Percentiles rank a stretch among this genome's conserved stretches.
phyloP scores from a whole-genome alignment of 1,139 yeast species.

The Hemisphaericaspora lyxosophila region DNA sequence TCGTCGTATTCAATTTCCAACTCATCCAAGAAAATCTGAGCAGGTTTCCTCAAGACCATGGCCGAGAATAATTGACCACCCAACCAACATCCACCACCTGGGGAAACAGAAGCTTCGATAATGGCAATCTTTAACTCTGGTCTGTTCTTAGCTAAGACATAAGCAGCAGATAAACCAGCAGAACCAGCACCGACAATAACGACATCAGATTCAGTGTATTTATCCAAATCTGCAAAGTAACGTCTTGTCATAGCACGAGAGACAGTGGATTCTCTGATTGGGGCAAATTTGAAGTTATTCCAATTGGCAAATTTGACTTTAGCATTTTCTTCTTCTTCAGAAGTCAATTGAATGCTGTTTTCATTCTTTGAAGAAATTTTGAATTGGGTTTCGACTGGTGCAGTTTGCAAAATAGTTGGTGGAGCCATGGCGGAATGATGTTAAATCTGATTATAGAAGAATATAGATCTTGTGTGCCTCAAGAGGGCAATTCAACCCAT shows the following conservation, averaged over 20 bases:
- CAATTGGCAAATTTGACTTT: conserved; percentile 50
- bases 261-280: conserved; percentile 76
- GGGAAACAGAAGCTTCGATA: conserved; percentile 71
- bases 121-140: conserved; percentile 77
- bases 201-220: conserved; percentile 71
- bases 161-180: conserved; percentile 76
- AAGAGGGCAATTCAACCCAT: too few species aligned
- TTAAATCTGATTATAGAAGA: too few species aligned
- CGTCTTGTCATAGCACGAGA: conserved; percentile 83
- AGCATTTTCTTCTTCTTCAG: conserved; percentile 17
- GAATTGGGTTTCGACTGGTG: conserved; percentile 16
- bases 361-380: conserved; percentile 8
- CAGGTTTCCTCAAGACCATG: conserved; percentile 79
- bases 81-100: conserved; percentile 82
- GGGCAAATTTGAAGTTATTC: conserved; percentile 67
- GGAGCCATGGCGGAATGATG: conserved; percentile 41
- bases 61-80: conserved; percentile 82
- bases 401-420: conserved; percentile 35
- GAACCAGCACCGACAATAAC: conserved; percentile 81
- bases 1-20: conserved; percentile 69
- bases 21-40: conserved; percentile 65
- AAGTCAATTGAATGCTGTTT: conserved; percentile 10
- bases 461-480: too few species aligned
- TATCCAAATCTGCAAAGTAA: conserved; percentile 72
- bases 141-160: conserved; percentile 67